Base-by-base conservation (phyloP, 345 rosid genomes). In the Hirschfeldia incana region DNA sequence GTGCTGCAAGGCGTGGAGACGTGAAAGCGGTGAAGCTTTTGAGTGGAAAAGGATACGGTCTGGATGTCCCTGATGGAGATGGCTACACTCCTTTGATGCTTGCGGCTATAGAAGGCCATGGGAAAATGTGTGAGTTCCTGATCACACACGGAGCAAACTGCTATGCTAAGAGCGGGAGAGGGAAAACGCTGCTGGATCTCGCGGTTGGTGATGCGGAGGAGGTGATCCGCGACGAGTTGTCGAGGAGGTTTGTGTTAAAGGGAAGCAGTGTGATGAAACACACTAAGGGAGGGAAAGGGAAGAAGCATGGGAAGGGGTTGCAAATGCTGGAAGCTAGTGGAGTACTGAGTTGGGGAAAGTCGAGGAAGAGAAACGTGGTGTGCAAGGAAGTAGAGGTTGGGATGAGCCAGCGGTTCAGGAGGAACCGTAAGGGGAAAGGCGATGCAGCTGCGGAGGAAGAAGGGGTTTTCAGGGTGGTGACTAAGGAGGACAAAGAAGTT, bases 81-180 rank as follows among this genome's bases (percentile, higher is more conserved):
- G 97, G 92, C n/a, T 88, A 90, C 82, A 90, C 98, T 68, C 94
- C 99, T 1, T 90, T 95, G 17, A 95, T 95, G 97, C 85, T 95
- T 68, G 98, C 98, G 5, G 99, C 98, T 8, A 89, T 80, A 74
- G 93, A 88, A 82, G 98, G 97, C 36, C 91, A 88, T 61, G 78
- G 86, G 15, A 69, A 84, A 29, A 82, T 87, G 79, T 89, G 99
- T 7, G 80, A 86, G 79, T 88, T 91, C 53, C 75, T 95, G 78
- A 87, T 95, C 33, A 78, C 87, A 0, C 70, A 64, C 1, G 98
- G 98, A 0, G 96, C 97, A 13, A 70, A 79, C 27, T 91, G 94
- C 29, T 77, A 87, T 33, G 82, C 75, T 15, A 90, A 77, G 87
- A 91, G 84, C 55, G 72, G 74, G 9, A 85, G 85, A 78, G 99